Evolutionary conservation across 2,329 filamentous ascomycete genomes (phyloP), one percentile per base, ranked within the genome.

Genomic region (Ophiostoma quercus): DNA sequence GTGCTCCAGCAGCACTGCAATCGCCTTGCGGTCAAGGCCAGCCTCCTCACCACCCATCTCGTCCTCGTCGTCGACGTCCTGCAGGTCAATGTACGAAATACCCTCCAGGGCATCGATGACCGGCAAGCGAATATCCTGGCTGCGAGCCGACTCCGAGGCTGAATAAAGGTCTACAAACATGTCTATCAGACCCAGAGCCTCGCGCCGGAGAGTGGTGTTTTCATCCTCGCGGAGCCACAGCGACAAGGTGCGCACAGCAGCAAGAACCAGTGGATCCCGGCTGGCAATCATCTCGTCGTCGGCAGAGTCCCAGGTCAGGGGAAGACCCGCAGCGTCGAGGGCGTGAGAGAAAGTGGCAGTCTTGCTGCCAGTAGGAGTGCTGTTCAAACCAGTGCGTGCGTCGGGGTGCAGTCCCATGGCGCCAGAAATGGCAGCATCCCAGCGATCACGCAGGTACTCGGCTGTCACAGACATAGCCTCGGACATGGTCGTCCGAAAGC

Each of bases 171-270:
- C 87, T 68, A 89, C 75, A 41, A 90, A 80, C 81, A 91, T 84
- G 73, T 91, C 89, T 71, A 82, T 83, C 67, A 91, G 77, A 0
- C 87, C 87, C 0, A 83, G 82, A 12, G 83, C 84, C 74, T 89
- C 85, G 67, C 80, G 83, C 12, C 87, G 80, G 54, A 90, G 75
- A 8, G 79, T 77, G 16, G 87, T 84, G 57, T 87, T 87, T 57
- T 90, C 88, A 70, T 91, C 88, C 72, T 91, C 89, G 8, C 86
- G 81, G n/a, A 91, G 79, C 89, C 89, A 91, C 22, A 90, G 81
- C 0, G 87, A 83, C 39, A 91, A 75, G 0, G 85, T 79, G 63
- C 86, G 80, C 29, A 90, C 77, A 0, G 85, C 83, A 2, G 88
- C 84, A 1, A 88, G 81, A 1, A 89, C 80, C 8, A 91, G 79